Evolutionary conservation across 169 alveolate species (phyloP).

Genomic region (Cryptosporidium sp.): DNA sequence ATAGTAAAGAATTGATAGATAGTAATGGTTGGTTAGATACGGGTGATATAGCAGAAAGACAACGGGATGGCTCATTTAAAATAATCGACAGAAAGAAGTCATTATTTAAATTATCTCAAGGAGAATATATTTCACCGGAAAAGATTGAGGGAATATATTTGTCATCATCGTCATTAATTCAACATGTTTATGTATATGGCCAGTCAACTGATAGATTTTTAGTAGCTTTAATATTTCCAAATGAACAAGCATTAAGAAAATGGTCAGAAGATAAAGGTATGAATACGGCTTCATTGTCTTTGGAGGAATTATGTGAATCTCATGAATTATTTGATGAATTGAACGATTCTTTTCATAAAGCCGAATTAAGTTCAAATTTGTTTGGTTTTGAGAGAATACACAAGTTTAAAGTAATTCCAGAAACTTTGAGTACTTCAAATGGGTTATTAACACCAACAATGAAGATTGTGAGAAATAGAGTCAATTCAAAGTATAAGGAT

Average conservation of each 20-base stretch:
- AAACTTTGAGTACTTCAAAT: conserved; percentile 63
- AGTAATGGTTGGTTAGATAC: conserved; percentile 92
- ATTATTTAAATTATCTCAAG: conserved; percentile 88
- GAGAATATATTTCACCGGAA: conserved; percentile 93
- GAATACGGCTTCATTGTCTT: not conserved
- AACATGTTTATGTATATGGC: conserved; percentile 90
- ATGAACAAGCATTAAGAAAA: conserved; percentile 68
- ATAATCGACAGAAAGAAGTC: conserved; percentile 91
- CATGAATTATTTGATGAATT: conserved; percentile 62
- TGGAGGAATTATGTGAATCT: conserved; percentile 74
- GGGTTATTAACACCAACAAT: conserved; percentile 78
- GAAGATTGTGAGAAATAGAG: conserved; percentile 74
- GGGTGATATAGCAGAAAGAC: conserved; percentile 91
- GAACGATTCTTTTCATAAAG: conserved; percentile 18
- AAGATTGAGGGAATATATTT: conserved; percentile 87
- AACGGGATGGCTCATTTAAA: conserved; percentile 85
- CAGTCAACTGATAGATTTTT: conserved; percentile 84
- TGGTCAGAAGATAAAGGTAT: conserved; percentile 69
- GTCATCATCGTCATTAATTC: conserved; percentile 82
- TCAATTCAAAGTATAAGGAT: conserved; percentile 69
- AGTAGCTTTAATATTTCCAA: conserved; percentile 86
- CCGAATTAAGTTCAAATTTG: conserved; percentile 54
- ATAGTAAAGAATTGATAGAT: conserved; percentile 87
- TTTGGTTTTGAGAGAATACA: conserved; percentile 77
- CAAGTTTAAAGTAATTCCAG: conserved; percentile 74